Conservation (phyloP, 2,329 filamentous ascomycete species). For the Pseudogymnoascus sp. region DNA sequence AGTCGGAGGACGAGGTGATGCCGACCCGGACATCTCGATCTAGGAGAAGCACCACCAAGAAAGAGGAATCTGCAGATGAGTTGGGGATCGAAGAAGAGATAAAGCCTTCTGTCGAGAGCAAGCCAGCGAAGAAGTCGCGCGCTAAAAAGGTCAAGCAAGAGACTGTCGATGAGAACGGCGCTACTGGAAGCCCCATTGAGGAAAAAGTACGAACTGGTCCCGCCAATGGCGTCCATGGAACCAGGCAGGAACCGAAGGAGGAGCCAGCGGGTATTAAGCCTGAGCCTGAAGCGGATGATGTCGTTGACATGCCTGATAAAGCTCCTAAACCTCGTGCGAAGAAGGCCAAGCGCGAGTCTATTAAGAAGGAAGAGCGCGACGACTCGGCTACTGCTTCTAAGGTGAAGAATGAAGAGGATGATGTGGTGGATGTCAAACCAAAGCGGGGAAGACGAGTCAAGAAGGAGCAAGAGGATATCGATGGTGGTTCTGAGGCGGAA, state of each 20-base stretch:
- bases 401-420: constrained; percentile 22
- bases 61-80: constrained; percentile 26
- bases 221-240: background rate
- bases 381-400: constrained; percentile 18
- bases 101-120: background rate
- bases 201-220: constrained; percentile 10
- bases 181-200: constrained; percentile 14
- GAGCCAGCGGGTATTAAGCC: constrained; percentile 2
- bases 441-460: constrained; percentile 26
- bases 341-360: constrained; percentile 27
- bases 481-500: constrained; percentile 15
- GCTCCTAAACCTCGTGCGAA: constrained; percentile 26
- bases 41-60: constrained; percentile 28
- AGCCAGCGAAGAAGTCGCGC: constrained; percentile 21
- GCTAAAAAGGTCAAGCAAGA: constrained; percentile 16
- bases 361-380: constrained; percentile 12
- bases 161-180: background rate
- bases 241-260: background rate
- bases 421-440: constrained; percentile 23
- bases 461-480: constrained; percentile 19
- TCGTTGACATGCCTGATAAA: constrained; percentile 19
- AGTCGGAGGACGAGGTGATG: constrained; percentile 10
- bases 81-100: background rate
- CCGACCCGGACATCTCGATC: constrained; percentile 18
- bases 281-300: constrained; percentile 19